A percentile compares a stretch with the other conserved stretches of the same genome.
Conservation (phyloP, 495 filamentous ascomycete genomes). For the Penicillium canescens region DNA sequence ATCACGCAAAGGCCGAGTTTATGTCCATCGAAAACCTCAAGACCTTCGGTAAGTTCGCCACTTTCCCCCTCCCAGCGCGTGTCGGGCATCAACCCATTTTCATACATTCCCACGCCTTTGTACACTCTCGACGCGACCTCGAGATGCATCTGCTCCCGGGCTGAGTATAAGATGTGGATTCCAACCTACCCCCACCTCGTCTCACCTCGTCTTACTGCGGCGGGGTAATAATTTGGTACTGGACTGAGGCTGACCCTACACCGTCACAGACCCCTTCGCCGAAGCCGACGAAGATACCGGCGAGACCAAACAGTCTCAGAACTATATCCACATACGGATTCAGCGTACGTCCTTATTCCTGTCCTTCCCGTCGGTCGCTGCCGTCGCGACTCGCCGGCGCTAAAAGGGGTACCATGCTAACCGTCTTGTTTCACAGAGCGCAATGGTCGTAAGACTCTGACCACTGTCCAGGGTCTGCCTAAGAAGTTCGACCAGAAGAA, state of each 20-base stretch:
- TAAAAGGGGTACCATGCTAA: constrained; percentile 24
- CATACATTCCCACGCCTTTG: neutral
- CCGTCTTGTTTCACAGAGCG: constrained; percentile 63
- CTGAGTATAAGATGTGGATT: neutral
- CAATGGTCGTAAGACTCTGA: constrained; percentile 99
- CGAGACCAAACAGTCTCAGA: constrained; percentile 88
- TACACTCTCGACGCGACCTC: neutral
- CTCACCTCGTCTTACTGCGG: constrained; percentile 18
- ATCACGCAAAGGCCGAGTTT: constrained; percentile 67
- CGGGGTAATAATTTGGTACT: constrained; percentile 38
- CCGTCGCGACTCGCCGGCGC: constrained; percentile 8
- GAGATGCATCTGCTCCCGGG: neutral
- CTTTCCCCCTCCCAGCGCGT: constrained; percentile 26
- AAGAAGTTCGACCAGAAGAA: constrained; percentile 99
- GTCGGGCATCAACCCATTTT: constrained; percentile 1
- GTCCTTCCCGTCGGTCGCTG: constrained; percentile 7
- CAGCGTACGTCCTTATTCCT: constrained; percentile 72
- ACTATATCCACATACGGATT: constrained; percentile 99
- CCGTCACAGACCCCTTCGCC: constrained; percentile 93
- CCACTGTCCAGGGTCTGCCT: constrained; percentile 95
- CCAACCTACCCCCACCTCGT: neutral
- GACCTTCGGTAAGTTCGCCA: constrained; percentile 83
- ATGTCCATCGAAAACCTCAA: constrained; percentile 99
- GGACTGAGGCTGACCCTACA: constrained; percentile 39
- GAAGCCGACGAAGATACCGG: constrained; percentile 99